Evolutionary conservation across 768 basidiomycete species (phyloP).

Genomic region (Leucocoprinus leucothites): DNA sequence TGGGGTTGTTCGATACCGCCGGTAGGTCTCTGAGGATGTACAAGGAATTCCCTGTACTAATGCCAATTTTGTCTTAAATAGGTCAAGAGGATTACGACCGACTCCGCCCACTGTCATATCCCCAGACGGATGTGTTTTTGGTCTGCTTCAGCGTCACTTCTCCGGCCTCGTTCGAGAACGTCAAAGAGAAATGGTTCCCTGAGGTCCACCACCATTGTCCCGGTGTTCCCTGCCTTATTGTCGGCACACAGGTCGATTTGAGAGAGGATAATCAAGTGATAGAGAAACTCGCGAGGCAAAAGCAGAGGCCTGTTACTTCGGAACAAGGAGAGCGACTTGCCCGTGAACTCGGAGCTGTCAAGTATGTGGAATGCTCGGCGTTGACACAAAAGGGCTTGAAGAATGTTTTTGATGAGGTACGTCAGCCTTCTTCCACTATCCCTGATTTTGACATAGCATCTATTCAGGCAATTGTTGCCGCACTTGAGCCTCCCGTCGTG

Average conservation of each 20-base stretch:
- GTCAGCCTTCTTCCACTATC: constrained; percentile 7
- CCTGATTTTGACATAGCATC: constrained; percentile 9
- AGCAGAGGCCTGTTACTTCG: constrained; percentile 85
- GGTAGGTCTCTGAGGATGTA: constrained; percentile 49
- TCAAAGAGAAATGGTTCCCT: constrained; percentile 99
- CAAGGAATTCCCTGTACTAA: constrained; percentile 11
- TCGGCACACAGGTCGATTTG: constrained; percentile 97
- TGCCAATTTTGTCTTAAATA: constrained; percentile 26
- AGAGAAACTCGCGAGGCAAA: constrained; percentile 95
- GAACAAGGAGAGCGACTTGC: constrained; percentile 94
- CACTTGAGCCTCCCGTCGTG: constrained; percentile 93
- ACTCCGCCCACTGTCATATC: constrained; percentile 97
- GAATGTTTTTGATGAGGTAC: constrained; percentile 99
- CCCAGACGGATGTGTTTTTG: constrained; percentile 98
- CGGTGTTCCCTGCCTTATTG: constrained; percentile 97
- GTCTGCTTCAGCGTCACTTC: constrained; percentile 99
- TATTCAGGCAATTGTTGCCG: constrained; percentile 92
- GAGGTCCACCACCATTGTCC: constrained; percentile 99
- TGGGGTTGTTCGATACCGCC: constrained; percentile 98
- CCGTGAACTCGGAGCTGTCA: constrained; percentile 96
- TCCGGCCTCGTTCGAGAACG: constrained; percentile 99
- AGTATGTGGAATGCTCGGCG: constrained; percentile 99
- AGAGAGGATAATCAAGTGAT: constrained; percentile 90
- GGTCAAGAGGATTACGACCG: constrained; percentile 99
- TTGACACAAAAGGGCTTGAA: constrained; percentile 99